phyloP scores from a whole-genome alignment of 306 rosid genomes.

The Senna tora region DNA sequence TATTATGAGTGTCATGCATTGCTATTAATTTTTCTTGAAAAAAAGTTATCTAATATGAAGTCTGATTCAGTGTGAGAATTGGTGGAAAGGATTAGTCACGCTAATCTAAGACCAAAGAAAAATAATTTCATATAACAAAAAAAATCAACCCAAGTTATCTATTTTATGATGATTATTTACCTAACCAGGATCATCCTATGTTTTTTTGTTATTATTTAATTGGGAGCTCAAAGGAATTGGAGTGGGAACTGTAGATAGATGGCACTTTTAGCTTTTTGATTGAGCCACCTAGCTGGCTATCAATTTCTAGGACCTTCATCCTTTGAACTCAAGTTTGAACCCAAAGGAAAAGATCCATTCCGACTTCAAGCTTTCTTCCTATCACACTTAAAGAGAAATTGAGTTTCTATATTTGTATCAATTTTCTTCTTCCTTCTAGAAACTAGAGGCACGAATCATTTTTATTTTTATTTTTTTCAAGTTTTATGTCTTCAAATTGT shows the following conservation, averaged over 20 bases:
- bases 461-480: too few species aligned
- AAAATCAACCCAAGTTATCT: background rate
- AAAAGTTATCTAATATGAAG: too few species aligned
- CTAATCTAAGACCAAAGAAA: too few species aligned
- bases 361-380: background rate
- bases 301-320: slow-evolving; percentile 27
- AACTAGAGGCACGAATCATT: slow-evolving; percentile 22
- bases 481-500: background rate
- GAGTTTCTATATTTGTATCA: background rate
- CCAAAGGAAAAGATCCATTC: background rate
- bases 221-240: too few species aligned
- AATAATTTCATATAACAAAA: too few species aligned
- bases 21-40: too few species aligned
- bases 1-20: too few species aligned
- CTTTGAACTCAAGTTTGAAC: too few species aligned
- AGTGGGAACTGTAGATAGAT: too few species aligned
- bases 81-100: too few species aligned
- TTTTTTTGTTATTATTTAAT: background rate
- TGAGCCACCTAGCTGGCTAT: slow-evolving; percentile 34
- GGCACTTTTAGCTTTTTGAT: background rate
- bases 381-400: background rate
- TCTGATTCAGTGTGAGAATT: too few species aligned
- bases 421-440: slow-evolving; percentile 39
- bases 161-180: background rate
- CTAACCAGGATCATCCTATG: background rate